These are phyloP conservation scores for Panicum miliaceum DNA, from an alignment of 176 grass and related monocot species.

Conservation along the genomic window DNA sequence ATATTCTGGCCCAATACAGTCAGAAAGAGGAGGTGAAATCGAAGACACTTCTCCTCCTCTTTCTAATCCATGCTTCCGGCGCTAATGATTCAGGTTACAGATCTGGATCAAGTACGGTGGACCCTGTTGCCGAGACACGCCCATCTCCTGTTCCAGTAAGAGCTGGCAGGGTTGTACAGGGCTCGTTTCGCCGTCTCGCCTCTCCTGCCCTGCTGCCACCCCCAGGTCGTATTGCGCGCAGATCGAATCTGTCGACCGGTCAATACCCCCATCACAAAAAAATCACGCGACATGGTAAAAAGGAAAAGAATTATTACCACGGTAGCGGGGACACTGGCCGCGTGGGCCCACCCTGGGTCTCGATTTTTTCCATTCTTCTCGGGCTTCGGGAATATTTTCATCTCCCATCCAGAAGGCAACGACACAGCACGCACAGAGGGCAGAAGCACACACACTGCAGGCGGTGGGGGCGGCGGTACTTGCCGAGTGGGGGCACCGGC, in stretches of 20 bases:
- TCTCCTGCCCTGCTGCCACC: not conserved
- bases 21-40: not conserved
- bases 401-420: constrained; percentile 14
- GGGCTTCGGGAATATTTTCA: not conserved
- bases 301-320: not conserved
- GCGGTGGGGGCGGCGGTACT: constrained; percentile 20
- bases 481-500: constrained; percentile 22
- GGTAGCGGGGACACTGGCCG: not conserved
- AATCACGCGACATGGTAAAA: not conserved
- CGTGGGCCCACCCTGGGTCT: not conserved
- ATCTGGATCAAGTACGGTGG: constrained; percentile 18
- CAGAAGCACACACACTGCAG: not conserved
- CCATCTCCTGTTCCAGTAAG: not conserved
- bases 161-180: not conserved
- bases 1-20: not conserved
- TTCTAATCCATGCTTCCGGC: not conserved
- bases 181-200: not conserved
- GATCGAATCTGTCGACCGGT: not conserved
- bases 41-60: not conserved
- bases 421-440: not conserved
- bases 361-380: too few relatives aligned
- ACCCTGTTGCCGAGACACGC: not conserved
- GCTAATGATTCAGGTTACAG: not conserved
- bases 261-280: not conserved
- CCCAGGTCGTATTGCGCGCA: not conserved